Conservation (phyloP, 208 protist genomes). For the Leptomonas seymouri region DNA sequence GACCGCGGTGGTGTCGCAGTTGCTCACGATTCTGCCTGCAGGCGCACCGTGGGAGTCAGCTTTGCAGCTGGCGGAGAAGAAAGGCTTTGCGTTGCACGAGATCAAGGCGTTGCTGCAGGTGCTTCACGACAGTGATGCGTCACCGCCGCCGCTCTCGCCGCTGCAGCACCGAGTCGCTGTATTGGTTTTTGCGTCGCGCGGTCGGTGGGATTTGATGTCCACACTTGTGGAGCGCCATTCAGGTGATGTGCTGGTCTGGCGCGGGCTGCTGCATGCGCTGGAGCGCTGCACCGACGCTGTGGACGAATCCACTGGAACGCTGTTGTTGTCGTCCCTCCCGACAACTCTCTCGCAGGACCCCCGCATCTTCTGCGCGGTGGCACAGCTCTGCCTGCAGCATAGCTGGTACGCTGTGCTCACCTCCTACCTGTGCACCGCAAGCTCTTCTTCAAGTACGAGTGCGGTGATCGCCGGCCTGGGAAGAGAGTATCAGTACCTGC, state of each 20-base stretch:
- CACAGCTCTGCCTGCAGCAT: constrained; percentile 30
- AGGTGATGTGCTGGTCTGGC: constrained; percentile 18
- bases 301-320: not conserved
- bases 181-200: constrained; percentile 19
- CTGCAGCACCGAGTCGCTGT: constrained; percentile 10
- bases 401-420: constrained; percentile 22
- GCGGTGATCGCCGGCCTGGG: constrained; percentile 4
- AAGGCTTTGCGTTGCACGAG: constrained; percentile 3
- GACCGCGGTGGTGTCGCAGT: constrained; percentile 40
- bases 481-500: constrained; percentile 23
- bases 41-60: constrained; percentile 51
- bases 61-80: constrained; percentile 14
- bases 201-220: constrained; percentile 24
- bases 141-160: not conserved
- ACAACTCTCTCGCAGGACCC: not conserved
- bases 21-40: constrained; percentile 46
- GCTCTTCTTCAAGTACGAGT: not conserved
- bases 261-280: constrained; percentile 28
- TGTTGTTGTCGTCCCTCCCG: constrained; percentile 12
- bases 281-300: constrained; percentile 13
- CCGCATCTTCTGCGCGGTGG: constrained; percentile 8
- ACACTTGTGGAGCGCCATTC: not conserved
- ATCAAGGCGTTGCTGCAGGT: constrained; percentile 5
- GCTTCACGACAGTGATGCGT: constrained; percentile 15
- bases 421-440: not conserved